These are phyloP conservation scores for Saraca asoca DNA, from an alignment of 331 rosid genomes.

Conservation along the genomic window DNA sequence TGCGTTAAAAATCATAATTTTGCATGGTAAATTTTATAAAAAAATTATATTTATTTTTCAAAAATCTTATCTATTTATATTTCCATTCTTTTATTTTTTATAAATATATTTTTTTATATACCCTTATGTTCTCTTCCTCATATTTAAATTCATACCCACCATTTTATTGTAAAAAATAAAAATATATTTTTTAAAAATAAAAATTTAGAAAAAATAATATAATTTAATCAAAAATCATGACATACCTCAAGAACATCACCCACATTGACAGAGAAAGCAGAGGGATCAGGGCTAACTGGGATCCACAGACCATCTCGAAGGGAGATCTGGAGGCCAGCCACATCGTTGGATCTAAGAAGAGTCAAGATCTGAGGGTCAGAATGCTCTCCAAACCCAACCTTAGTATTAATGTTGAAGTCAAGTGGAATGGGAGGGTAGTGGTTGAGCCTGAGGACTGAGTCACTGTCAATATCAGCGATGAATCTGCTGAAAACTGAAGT, in stretches of 20 bases:
- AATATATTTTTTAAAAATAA: too few relatives aligned
- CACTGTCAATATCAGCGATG: conserved; percentile 61
- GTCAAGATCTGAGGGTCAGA: conserved; percentile 95
- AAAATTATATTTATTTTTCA: too few relatives aligned
- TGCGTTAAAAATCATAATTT: too few relatives aligned
- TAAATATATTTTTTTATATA: too few relatives aligned
- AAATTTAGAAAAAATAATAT: too few relatives aligned
- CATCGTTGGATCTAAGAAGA: conserved; percentile 81
- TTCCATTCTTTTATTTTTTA: not conserved
- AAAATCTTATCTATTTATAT: too few relatives aligned
- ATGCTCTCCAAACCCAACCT: conserved; percentile 85
- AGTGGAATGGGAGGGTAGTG: conserved; percentile 63
- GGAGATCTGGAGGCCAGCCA: conserved; percentile 77
- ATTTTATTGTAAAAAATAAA: too few relatives aligned
- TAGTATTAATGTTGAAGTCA: conserved; percentile 1
- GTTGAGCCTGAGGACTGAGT: conserved; percentile 78
- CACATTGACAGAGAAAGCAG: conserved; percentile 71
- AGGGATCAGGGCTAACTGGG: conserved; percentile 77
- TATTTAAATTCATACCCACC: too few relatives aligned
- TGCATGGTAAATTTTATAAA: too few relatives aligned
- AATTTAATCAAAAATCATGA: too few relatives aligned
- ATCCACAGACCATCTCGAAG: conserved; percentile 64
- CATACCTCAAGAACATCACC: conserved; percentile 81
- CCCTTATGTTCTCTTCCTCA: too few relatives aligned
- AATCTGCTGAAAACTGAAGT: conserved; percentile 58